Conservation (phyloP, 306 rosid genomes). For the Quercus rubra region DNA sequence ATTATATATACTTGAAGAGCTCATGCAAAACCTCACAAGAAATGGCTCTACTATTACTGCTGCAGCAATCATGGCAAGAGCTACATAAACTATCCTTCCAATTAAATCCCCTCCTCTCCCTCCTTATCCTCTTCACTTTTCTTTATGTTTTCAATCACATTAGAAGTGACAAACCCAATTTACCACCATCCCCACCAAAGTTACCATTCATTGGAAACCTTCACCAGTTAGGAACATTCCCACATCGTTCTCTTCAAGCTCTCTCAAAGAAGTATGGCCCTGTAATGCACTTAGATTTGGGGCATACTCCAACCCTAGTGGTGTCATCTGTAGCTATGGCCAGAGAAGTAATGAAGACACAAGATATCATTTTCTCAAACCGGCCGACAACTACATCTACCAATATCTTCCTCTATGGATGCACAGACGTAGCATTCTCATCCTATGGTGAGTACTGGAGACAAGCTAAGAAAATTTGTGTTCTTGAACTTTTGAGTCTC, state of each 20-base stretch:
- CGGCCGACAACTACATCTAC: slow-evolving; percentile 9
- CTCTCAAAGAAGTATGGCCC: slow-evolving; percentile 37
- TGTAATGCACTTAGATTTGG: slow-evolving; percentile 26
- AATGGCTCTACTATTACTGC: not conserved
- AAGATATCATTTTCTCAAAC: slow-evolving; percentile 5
- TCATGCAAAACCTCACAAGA: not conserved
- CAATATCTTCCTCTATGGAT: slow-evolving; percentile 19
- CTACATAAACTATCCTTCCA: not conserved
- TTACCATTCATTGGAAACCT: slow-evolving; percentile 42
- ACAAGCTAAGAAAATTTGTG: slow-evolving; percentile 25
- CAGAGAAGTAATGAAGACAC: not conserved
- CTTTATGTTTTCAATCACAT: not conserved
- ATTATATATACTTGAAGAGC: not conserved
- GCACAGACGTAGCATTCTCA: slow-evolving; percentile 19
- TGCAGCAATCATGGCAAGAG: not conserved
- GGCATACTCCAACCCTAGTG: slow-evolving; percentile 26
- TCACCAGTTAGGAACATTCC: slow-evolving; percentile 36
- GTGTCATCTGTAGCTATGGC: slow-evolving; percentile 21
- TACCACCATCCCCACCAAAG: slow-evolving; percentile 43
- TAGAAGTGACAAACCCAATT: slow-evolving; percentile 3
- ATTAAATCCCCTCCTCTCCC: not conserved
- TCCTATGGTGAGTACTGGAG: slow-evolving; percentile 40
- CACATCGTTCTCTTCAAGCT: slow-evolving; percentile 25
- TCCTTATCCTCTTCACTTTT: not conserved
- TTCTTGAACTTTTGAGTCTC: slow-evolving; percentile 32